Base-by-base conservation (phyloP, 306 rosid genomes). In the Aeschynomene evenia region DNA sequence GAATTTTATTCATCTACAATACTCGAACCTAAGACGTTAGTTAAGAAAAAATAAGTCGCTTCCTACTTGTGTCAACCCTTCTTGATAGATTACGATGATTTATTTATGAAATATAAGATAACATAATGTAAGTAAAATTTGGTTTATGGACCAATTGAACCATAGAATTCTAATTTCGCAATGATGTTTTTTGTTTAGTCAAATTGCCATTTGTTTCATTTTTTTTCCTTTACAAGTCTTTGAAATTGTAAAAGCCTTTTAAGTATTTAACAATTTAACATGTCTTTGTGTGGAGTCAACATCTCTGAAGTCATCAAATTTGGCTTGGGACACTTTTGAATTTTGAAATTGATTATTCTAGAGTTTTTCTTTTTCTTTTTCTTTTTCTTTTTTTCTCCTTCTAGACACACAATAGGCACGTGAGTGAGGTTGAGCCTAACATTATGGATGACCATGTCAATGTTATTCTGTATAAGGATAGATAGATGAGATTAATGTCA, bases 241-340 rank as follows among this genome's bases (percentile, higher is more conserved):
- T 55, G 59, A 71, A 51, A 43, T 28, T 51, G 63, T 42, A 50
- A 68, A 77, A 73, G 60, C 68, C 21, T 64, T 42, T 55, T 42
- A 42, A 42, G 15, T 7, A 43, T 58, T n/a, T n/a, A n/a, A n/a
- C n/a, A n/a, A n/a, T n/a, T n/a, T 4, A 15, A 21, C 9, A 10
- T 62, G 5, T 19, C 19, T 5, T n/a, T n/a, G 45, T 48, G 22
- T 58, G 1, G 9, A 14, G 86, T 82, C 87, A 84, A 80, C 65
- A 43, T 64, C 71, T 66, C 49, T 36, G 16, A 23, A 54, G 36
- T 66, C 62, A 68, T 66, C 43, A 24, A n/a, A n/a, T 15, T 45
- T 45, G 18, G 19, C 16, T 23, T 20, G 64, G 31, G 63, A 49
- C 70, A n/a, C 48, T 74, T 78, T 78, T 78, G 61, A 65, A 78